These are phyloP conservation scores for Leishmania tropica DNA, from an alignment of 208 protist genomes.

Conservation along the genomic window DNA sequence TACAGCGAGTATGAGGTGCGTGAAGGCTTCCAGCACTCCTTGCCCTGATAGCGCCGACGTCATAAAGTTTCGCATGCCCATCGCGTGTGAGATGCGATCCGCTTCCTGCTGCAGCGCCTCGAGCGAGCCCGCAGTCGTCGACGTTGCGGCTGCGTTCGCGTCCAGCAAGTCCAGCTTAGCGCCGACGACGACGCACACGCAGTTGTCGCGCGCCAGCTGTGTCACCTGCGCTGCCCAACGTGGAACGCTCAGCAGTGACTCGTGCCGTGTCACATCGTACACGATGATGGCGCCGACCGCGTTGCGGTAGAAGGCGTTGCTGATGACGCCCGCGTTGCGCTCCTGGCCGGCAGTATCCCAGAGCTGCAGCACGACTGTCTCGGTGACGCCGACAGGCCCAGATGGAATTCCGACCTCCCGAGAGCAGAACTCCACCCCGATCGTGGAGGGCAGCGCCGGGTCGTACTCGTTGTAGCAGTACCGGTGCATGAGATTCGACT, in stretches of 20 bases:
- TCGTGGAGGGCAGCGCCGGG: constrained; percentile 89
- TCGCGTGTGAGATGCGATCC: constrained; percentile 39
- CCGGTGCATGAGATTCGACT: constrained; percentile 95
- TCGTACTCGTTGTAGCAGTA: constrained; percentile 95
- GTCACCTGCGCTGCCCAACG: constrained; percentile 40
- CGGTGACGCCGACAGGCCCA: constrained; percentile 30
- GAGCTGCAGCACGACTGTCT: constrained; percentile 72
- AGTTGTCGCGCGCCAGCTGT: constrained; percentile 39
- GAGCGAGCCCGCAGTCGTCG: background rate
- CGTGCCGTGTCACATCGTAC: constrained; percentile 49
- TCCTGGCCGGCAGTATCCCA: constrained; percentile 79
- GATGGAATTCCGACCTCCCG: constrained; percentile 89
- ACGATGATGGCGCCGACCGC: constrained; percentile 48
- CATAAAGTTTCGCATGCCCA: constrained; percentile 51
- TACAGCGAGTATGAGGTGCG: constrained; percentile 45
- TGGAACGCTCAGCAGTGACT: constrained; percentile 39
- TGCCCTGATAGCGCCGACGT: constrained; percentile 40
- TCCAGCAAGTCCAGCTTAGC: constrained; percentile 42
- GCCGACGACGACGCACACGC: constrained; percentile 49
- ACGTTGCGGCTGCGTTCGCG: background rate
- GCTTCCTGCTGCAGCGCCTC: constrained; percentile 29
- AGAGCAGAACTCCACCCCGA: constrained; percentile 97
- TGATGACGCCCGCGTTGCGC: constrained; percentile 39
- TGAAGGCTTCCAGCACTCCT: constrained; percentile 49
- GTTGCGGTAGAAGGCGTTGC: constrained; percentile 52